Evolutionary conservation across 257 asterid genomes (phyloP), one percentile per base, ranked within the genome.

Genomic region (Coffea eugenioides): DNA sequence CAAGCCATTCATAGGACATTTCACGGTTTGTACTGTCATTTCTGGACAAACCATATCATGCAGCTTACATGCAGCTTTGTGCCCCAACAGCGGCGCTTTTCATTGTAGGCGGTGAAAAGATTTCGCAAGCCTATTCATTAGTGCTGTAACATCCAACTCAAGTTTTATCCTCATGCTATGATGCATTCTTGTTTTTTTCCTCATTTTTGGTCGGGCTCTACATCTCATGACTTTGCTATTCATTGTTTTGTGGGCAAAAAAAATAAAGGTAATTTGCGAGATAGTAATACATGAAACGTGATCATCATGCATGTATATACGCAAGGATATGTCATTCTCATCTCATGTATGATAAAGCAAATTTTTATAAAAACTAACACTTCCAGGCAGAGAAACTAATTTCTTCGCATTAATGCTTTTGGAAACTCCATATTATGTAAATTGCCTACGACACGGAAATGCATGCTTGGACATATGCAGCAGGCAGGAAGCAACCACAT

Each of bases 101-200:
- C 0, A 3, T 12, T 71, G 56, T 68, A 20, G 43, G 36, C 75
- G 67, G 66, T 81, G 73, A 76, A 75, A 81, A 69, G 77, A 81
- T 49, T 6, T 49, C 67, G 67, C 43, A 69, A 56, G 14, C 43
- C 72, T 20, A 15, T 41, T 46, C 16, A 16, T 11, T 48, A 48
- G 21, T 79, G 82, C 72, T 79, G 82, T 79, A 62, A 57, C 77
- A 79, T 79, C 82, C 76, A 16, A 27, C 59, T 54, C 14, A 15
- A 0, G 23, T 23, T 56, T 2, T 16, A 36, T 70, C 61, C 70
- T 71, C 71, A n/a, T 16, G 62, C 10, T 79, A 69, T 81, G 56
- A 75, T 68, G 71, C 61, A 56, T 7, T 21, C 0, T 69, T 15
- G 8, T 56, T 27, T 56, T 64, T 31, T 39, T 15, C 2, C 57